Conservation (phyloP, 73 alveolate species). For the Urostyla sp. region DNA sequence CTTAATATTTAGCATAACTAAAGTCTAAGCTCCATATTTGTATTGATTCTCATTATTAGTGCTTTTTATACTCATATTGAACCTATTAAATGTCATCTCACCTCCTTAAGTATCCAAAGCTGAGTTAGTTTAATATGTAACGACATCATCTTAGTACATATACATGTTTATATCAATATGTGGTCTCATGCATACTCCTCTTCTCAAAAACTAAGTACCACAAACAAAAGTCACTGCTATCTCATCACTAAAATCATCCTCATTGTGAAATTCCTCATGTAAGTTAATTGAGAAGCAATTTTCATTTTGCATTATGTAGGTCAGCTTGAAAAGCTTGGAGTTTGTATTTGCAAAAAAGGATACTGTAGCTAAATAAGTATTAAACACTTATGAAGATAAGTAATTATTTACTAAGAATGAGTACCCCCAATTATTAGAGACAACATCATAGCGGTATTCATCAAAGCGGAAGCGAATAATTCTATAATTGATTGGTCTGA, state of each 20-base stretch:
- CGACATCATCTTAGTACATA: background rate
- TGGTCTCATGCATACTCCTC: slow-evolving; percentile 12
- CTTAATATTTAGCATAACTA: too few relatives aligned
- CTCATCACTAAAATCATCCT: background rate
- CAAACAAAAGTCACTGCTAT: slow-evolving; percentile 30
- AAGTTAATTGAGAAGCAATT: slow-evolving; percentile 26
- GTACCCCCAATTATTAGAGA: slow-evolving; percentile 18
- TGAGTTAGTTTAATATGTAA: too few relatives aligned
- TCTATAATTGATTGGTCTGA: slow-evolving; percentile 7
- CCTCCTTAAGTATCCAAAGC: too few relatives aligned
- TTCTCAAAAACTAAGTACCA: slow-evolving; percentile 6
- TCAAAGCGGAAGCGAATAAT: background rate
- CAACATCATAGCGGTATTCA: slow-evolving; percentile 17
- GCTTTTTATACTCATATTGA: too few relatives aligned
- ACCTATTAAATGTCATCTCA: too few relatives aligned
- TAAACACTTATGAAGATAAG: background rate
- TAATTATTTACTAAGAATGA: background rate
- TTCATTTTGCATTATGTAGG: background rate
- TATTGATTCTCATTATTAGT: too few relatives aligned
- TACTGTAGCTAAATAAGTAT: slow-evolving; percentile 16
- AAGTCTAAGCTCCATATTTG: too few relatives aligned
- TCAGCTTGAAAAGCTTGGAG: slow-evolving; percentile 4
- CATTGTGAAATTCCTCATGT: background rate
- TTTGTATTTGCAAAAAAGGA: slow-evolving; percentile 26
- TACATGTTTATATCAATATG: background rate